Evolutionary conservation across 345 rosid species (phyloP), one percentile per base, ranked within the genome.

Genomic region (Raphanus raphanistrum): DNA sequence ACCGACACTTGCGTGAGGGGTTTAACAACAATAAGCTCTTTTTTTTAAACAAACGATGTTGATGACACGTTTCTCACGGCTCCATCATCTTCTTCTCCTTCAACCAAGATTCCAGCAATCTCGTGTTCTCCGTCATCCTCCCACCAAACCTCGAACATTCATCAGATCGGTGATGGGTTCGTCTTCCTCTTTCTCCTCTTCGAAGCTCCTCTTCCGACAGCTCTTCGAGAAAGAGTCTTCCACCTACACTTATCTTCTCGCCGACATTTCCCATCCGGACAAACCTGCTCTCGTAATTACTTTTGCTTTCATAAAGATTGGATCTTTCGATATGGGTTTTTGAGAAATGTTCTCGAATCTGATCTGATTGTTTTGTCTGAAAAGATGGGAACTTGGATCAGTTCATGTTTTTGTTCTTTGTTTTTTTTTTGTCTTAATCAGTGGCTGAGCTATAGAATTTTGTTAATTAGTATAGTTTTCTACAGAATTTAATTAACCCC

Each of bases 241-340:
- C n/a, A 11, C 50, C 11, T 43, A 9, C 4, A 11, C n/a, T n/a
- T 43, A 43, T 43, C 50, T 43, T 43, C 95, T 94, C n/a, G 98
- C 97, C 21, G 97, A 94, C 66, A 70, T 83, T 16, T 78, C 92
- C 15, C 97, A 92, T 78, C 92, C 92, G 0, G 92, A 92, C 43
- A 95, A 88, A 77, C 99, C 98, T 2, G 98, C 98, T 32, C 82
- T 94, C 25, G 98, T 94, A 27, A 70, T 85, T 29, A 11, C 0
- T 2, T 73, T 60, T 5, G 2, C 10, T 15, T 48, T 17, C 26
- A 3, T 16, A 29, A 75, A 72, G 25, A 59, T 45, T 1, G 9
- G 8, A 66, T 54, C 57, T 73, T 79, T 33, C 33, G 74, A 79
- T 0, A 59, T 59, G 8, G 63, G 32, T 59, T 59, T 57, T 48